Conservation (phyloP, 371 early-diverging fungal genomes). For the Capniomyces stellatus region DNA sequence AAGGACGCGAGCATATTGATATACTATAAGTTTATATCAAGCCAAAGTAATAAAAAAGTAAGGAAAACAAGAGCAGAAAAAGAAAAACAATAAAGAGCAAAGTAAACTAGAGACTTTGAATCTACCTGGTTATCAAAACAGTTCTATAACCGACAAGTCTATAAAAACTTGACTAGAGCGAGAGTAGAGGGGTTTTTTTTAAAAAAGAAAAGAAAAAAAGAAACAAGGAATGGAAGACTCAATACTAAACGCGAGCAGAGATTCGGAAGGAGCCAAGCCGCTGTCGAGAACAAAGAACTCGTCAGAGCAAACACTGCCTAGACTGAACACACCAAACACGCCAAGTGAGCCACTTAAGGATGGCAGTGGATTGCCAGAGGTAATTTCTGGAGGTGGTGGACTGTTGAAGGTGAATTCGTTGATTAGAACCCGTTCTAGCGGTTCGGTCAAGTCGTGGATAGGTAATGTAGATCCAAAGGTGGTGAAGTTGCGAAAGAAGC, state of each 20-base stretch:
- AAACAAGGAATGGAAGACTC: neutral
- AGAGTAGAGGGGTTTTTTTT: neutral
- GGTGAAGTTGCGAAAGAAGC: neutral
- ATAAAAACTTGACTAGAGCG: no score
- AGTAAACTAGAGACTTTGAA: no score
- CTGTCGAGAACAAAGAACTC: neutral
- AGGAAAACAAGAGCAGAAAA: no score
- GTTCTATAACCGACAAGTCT: no score
- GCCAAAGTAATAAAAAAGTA: no score
- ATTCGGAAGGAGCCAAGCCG: neutral
- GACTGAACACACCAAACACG: neutral
- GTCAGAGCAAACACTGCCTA: neutral
- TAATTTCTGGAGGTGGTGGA: neutral
- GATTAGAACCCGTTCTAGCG: neutral
- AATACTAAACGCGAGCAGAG: neutral
- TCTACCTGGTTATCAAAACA: no score
- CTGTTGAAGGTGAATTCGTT: neutral
- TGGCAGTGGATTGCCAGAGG: neutral
- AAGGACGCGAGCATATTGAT: no score
- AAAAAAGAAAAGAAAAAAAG: neutral
- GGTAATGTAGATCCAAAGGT: neutral
- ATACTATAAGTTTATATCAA: no score
- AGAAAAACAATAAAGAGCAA: no score
- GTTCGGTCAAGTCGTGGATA: neutral
- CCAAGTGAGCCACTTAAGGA: neutral